These are phyloP conservation scores for Phytophthora cactorum DNA, from an alignment of 352 stramenopile species.

Conservation along the genomic window DNA sequence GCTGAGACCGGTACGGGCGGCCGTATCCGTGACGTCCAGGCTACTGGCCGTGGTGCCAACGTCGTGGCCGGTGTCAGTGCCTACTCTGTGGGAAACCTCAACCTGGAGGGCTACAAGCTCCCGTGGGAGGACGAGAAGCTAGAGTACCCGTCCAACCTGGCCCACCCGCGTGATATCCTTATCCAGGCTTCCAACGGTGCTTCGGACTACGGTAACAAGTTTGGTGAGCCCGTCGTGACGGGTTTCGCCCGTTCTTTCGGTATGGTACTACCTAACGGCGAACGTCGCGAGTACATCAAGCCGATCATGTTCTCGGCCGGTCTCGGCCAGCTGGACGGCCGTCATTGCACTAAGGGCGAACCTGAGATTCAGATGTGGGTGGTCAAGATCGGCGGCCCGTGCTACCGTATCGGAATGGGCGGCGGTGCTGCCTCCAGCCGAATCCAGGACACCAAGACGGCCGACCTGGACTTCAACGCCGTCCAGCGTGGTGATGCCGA, in stretches of 20 bases:
- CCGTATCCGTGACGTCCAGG: constrained; percentile 98
- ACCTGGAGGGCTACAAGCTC: constrained; percentile 96
- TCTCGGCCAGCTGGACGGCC: constrained; percentile 95
- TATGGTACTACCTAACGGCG: constrained; percentile 93
- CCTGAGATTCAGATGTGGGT: constrained; percentile 97
- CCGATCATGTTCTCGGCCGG: constrained; percentile 99
- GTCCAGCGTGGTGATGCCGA: constrained; percentile 99
- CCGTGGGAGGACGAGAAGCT: constrained; percentile 96
- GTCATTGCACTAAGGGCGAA: constrained; percentile 94
- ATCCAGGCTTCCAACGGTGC: constrained; percentile 98
- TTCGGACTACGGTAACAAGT: constrained; percentile 99
- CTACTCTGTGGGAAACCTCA: constrained; percentile 94
- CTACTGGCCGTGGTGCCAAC: constrained; percentile 96
- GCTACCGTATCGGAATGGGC: constrained; percentile 99
- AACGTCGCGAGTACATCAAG: constrained; percentile 99
- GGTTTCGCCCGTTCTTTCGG: constrained; percentile 98
- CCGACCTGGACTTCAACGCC: constrained; percentile 98
- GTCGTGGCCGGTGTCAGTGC: constrained; percentile 93
- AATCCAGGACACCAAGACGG: constrained; percentile 94
- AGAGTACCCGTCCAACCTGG: constrained; percentile 91
- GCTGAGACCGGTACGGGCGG: constrained; percentile 98
- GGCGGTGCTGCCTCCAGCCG: constrained; percentile 96
- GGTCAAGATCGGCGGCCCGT: constrained; percentile 98
- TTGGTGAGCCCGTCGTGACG: constrained; percentile 98
- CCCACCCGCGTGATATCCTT: constrained; percentile 94